Evolutionary conservation across 495 filamentous ascomycete species (phyloP), one percentile per base, ranked within the genome.

Genomic region (Annulohypoxylon stygium): DNA sequence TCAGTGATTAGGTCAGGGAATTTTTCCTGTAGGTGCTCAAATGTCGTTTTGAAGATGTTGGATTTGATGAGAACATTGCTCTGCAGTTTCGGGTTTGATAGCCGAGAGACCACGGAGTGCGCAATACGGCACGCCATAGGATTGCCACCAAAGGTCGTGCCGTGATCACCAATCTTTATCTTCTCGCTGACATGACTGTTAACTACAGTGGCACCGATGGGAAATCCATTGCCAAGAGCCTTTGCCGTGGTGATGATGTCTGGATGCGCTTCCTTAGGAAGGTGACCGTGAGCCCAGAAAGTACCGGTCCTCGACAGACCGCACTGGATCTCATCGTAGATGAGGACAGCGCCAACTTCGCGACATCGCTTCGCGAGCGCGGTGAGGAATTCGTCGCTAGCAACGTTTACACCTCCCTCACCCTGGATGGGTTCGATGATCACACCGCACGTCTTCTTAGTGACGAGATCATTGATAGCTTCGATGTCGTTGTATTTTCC

Each of bases 391-490:
- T 92, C 91, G 2, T 90, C 88, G 4, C 87, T 92, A 2, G 93
- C 96, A 10, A 93, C 89, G 71, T 93, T 92, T 39, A 99, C 91
- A 69, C 96, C 96, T 41, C 96, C 96, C 83, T 99, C 96, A 43
- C 96, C 96, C 82, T 99, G 96, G 71, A 99, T 98, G 12, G 96
- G 96, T 85, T 99, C 96, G 23, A 98, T 88, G 57, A 99, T 93
- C n/a, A 98, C 96, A 73, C 93, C 93, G 78, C 94, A 97, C 1
- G 97, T 98, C 61, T 90, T 88, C 4, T 92, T 89, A 0, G 92
- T 97, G 33, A 99, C 88, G 8, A 97, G 84, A 2, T 84, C 83
- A 34, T 90, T 79, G 39, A 98, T 84, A 20, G 86, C 88, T 18
- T 83, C 88, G 12, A 93, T 81, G 78, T 98, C 90, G 75, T 99